Conservation (phyloP, 306 rosid species). For the Cicer pinnatifidum region DNA sequence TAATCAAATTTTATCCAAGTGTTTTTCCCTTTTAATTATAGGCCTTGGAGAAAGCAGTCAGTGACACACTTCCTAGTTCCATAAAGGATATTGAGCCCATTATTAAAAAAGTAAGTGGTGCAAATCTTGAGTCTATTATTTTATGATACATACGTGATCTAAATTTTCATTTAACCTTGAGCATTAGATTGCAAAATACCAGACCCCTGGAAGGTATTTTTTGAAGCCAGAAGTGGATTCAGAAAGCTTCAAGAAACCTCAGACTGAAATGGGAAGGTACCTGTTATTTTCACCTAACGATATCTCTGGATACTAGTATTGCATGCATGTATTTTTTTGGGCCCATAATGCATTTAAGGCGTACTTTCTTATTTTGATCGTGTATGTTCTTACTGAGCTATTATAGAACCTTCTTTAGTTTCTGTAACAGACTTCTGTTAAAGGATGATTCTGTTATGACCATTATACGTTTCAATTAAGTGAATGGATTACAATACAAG, state of each 20-base stretch:
- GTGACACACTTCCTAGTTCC: conserved; percentile 71
- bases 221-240: conserved; percentile 69
- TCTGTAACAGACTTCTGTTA: neutral
- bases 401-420: conserved; percentile 15
- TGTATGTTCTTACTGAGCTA: neutral
- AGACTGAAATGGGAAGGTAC: conserved; percentile 82
- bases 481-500: conserved; percentile 6
- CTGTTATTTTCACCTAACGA: conserved; percentile 33
- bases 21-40: conserved; percentile 44
- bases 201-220: conserved; percentile 76
- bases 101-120: conserved; percentile 68
- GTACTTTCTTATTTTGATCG: conserved; percentile 14
- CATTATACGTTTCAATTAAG: neutral
- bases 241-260: conserved; percentile 71
- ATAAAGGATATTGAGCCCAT: conserved; percentile 74
- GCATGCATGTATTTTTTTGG: conserved; percentile 22
- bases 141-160: conserved; percentile 44
- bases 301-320: conserved; percentile 25
- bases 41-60: conserved; percentile 90
- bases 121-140: conserved; percentile 43
- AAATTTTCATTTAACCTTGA: conserved; percentile 54
- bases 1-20: conserved; percentile 35
- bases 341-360: conserved; percentile 37
- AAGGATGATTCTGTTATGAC: neutral
- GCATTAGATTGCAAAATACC: conserved; percentile 78